Evolutionary conservation across 2,329 filamentous ascomycete genomes (phyloP), one percentile per base, ranked within the genome.

Genomic region (Alternaria hordeiaustralica): DNA sequence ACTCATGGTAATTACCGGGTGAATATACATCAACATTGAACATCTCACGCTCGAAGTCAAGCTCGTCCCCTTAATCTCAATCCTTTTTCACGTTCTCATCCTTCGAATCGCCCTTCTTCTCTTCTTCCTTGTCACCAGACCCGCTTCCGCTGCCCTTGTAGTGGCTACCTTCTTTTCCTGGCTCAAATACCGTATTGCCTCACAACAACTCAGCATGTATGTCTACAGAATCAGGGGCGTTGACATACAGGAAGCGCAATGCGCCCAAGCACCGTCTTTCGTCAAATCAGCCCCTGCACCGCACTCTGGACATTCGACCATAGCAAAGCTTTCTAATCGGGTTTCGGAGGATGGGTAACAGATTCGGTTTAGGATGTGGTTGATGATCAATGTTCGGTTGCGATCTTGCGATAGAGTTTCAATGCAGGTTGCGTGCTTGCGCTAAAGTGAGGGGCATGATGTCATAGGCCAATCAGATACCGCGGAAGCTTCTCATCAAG

Each of bases 221-320:
- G 5, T 23, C 15, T 47, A 5, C 45, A 28, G 41, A 5, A 12
- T 43, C 6, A 28, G 20, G 23, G 30, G 21, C 18, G 13, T 46
- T 10, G 15, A 60, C 71, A 20, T 67, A 76, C 73, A 76, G 9
- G 71, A 74, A 51, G 73, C 72, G 54, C 73, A 76, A 51, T 76
- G 73, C 25, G 73, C 73, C 58, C 71, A 76, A 36, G 65, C 65
- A 12, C 73, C 72, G 45, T 76, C 73, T 59, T 74, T 75, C 3
- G 73, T 76, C 55, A 74, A 36, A 59, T 76, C 73, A 47, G 73
- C 73, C 10, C 65, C 60, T 10, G 73, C 72, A 13, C 69, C 72
- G 53, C 73, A 76, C 66, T 75, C 72, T 33, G 73, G 73, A 60
- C 73, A 76, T n/a, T 64, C 28, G 20, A 71, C 63, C 74, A 75